A percentile compares a stretch with the other conserved stretches of the same genome.
Conservation (phyloP, 202 grass and related monocot genomes). For the Digitaria exilis region DNA sequence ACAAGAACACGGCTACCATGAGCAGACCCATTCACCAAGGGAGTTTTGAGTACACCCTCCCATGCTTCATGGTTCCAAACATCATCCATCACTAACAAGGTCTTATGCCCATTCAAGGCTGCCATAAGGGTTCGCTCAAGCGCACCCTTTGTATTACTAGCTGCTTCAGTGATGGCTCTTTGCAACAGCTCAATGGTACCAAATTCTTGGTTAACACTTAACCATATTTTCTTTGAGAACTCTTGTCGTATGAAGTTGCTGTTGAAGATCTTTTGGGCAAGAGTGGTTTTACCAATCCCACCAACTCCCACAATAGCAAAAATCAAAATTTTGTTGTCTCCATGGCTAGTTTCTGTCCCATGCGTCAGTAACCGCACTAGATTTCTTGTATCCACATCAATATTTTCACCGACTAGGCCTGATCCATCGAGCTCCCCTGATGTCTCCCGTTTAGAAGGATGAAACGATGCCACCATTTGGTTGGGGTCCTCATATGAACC, state of each 20-base stretch:
- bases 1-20: background rate
- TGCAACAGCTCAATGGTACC: too few species aligned
- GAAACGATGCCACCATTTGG: too few species aligned
- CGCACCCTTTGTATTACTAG: background rate
- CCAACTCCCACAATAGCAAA: background rate
- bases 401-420: too few species aligned
- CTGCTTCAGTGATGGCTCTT: background rate
- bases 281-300: background rate
- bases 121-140: background rate
- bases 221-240: background rate
- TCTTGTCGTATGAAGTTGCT: background rate
- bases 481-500: too few species aligned
- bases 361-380: background rate
- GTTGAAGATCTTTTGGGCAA: background rate
- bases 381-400: background rate
- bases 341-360: background rate
- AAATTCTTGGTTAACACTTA: background rate
- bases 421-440: too few species aligned
- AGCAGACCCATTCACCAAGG: background rate
- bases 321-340: background rate
- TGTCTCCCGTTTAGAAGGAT: too few species aligned
- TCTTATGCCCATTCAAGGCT: background rate
- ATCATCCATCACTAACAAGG: slow-evolving; percentile 17
- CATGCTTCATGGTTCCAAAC: background rate
- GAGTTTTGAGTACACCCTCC: background rate